Base-by-base conservation (phyloP, 2,329 filamentous ascomycete species). In the Fusarium humuli region DNA sequence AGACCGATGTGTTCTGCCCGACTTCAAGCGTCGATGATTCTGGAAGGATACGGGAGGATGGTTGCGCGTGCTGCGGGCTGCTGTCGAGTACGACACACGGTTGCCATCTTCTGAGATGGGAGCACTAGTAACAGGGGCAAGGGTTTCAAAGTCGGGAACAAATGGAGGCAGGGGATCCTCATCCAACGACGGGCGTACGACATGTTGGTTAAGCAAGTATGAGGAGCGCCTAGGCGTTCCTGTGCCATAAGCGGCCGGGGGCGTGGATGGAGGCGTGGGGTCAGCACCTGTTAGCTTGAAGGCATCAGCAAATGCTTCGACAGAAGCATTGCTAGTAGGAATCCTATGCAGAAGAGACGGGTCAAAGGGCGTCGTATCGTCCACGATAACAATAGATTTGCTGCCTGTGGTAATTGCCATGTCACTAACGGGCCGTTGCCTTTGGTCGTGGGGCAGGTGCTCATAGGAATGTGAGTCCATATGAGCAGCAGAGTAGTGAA, bases 371-470 rank as follows among this genome's bases (percentile, higher is more conserved):
- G 85, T 72, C 1, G 90, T 91, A 32, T 88, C 89, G 62, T 97
- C 93, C 37, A 97, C 89, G 75, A 97, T 97, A 58, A 97, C 86
- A 70, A 97, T 97, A 0, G 94, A 97, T 76, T 94, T 91, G 83
- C 93, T 97, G n/a, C 93, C 92, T 13, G 86, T 85, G 0, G 94
- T 96, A 46, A 95, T 87, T 8, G 80, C 87, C 71, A 83, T 83
- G 64, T 89, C 86, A 67, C 86, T 88, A 14, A 78, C 72, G 3
- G 85, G 84, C 46, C 85, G 80, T 57, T 70, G 76, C 62, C 63
- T 80, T 11, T 79, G 70, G 8, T 77, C 65, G 9, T 76, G 75
- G 7, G 74, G 70, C 7, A 79, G 73, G 23, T 78, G 75, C n/a
- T 81, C 79, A n/a, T 82, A 75, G 6, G 66, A 75, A 25, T 60